These are phyloP conservation scores for Lipomyces anomalus DNA, from an alignment of 805 yeast genomes.

Conservation along the genomic window DNA sequence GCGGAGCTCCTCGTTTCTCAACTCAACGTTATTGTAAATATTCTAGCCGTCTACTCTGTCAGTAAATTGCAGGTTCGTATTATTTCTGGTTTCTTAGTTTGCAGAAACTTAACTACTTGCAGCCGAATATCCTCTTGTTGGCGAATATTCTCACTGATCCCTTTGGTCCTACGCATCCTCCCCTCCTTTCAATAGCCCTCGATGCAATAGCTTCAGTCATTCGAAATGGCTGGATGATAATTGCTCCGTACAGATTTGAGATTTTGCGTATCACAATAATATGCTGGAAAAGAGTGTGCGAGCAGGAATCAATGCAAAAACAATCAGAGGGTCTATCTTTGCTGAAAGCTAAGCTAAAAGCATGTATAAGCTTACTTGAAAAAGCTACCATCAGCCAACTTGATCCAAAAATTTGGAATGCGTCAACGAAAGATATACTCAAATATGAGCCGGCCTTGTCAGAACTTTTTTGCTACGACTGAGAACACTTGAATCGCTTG, in stretches of 20 bases:
- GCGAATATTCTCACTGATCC: slow-evolving; percentile 16
- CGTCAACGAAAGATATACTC: background rate
- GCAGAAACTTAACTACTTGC: background rate
- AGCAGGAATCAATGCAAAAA: slow-evolving; percentile 2
- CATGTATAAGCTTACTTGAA: background rate
- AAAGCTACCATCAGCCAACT: background rate
- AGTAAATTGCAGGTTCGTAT: slow-evolving; percentile 6
- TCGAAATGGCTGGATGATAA: slow-evolving; percentile 2
- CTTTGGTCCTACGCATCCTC: slow-evolving; percentile 15
- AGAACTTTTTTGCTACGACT: no score
- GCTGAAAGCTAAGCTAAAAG: no score
- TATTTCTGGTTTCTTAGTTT: background rate
- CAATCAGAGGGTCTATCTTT: no score
- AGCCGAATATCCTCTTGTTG: slow-evolving; percentile 1
- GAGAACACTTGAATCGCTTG: no score
- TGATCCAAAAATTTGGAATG: slow-evolving; percentile 3
- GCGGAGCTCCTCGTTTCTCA: slow-evolving; percentile 8
- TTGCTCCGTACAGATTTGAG: slow-evolving; percentile 7
- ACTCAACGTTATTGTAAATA: slow-evolving; percentile 5
- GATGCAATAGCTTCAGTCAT: slow-evolving; percentile 7
- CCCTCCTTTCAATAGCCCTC: slow-evolving; percentile 8
- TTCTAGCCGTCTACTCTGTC: slow-evolving; percentile 9
- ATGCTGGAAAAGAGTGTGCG: slow-evolving; percentile 13
- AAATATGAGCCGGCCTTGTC: no score
- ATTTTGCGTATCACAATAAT: slow-evolving; percentile 15